A percentile compares a stretch with the other conserved stretches of the same genome.
Evolutionary conservation across 495 filamentous ascomycete genomes (phyloP).

Genomic region (Trichoderma asperelloides): DNA sequence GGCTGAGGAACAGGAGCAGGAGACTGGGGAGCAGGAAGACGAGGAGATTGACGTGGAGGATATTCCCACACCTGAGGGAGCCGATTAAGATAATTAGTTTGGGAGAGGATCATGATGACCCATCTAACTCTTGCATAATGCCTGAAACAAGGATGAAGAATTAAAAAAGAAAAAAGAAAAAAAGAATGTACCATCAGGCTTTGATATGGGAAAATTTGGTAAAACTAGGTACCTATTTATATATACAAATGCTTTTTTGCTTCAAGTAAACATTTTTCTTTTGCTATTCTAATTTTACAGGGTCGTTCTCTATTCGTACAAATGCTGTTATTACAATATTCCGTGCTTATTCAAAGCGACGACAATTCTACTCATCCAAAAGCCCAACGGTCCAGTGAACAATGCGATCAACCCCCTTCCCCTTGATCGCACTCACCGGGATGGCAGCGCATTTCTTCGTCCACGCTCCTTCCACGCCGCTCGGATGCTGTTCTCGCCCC

Average conservation of each 20-base stretch:
- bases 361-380: conserved; percentile 39
- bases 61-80: background rate
- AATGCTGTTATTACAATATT: background rate
- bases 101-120: background rate
- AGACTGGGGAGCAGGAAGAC: conserved; percentile 6
- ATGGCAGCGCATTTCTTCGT: conserved; percentile 55
- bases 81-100: background rate
- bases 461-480: conserved; percentile 58
- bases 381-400: conserved; percentile 68
- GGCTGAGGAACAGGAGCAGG: background rate
- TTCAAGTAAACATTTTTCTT: background rate
- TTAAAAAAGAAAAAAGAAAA: background rate
- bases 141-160: background rate
- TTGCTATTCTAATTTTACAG: background rate
- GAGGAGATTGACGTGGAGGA: conserved; percentile 7
- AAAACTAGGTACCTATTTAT: background rate
- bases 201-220: no score
- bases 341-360: background rate
- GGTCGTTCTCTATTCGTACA: background rate
- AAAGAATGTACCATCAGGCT: no score
- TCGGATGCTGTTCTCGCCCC: conserved; percentile 57
- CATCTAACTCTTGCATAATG: background rate
- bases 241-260: background rate
- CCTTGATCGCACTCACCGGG: conserved; percentile 81
- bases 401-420: conserved; percentile 72